Evolutionary conservation across 805 yeast genomes (phyloP), one percentile per base, ranked within the genome.

Genomic region (Wickerhamiella galacta): DNA sequence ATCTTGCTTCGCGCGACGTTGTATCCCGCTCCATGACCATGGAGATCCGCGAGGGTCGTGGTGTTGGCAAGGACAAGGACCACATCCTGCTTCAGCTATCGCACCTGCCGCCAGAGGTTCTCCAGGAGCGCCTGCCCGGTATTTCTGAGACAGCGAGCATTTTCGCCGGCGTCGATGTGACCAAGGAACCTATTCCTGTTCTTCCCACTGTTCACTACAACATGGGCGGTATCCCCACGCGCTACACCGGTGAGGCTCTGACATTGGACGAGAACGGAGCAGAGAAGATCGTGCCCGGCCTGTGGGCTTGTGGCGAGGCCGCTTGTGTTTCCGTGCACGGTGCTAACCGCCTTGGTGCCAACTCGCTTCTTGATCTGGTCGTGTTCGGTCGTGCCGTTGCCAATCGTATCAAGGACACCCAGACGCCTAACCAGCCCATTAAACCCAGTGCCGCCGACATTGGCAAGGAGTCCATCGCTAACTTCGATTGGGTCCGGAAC

Each of bases 141-240:
- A 87, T 87, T 50, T 87, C 96, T 44, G 95, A 87, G 66, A 87
- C 98, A 39, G 96, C 98, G 29, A 77, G 83, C 45, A 87, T 87
- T 60, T 87, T 87, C 53, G 96, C 98, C 31, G 98, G 98, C 69
- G 98, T 87, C 44, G 98, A 87, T 61, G 96, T 87, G 45, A 90
- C 98, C 39, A 90, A 90, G 67, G 95, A 87, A 65, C 98, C 98
- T 53, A 90, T 90, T 57, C 98, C 96, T 49, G 85, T 87, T 49
- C 62, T 90, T 48, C 98, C 98, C 49, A 87, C 98, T 45, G 98
- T 90, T 40, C 98, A 87, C 64, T 87, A 90, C 69, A 87, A 87
- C 64, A 87, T 87, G 98, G 98, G 98, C 61, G 96, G 96, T 74
- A 81, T 87, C 46, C 98, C 98, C 59, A 90, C 98, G 46, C 81